Percentiles rank a stretch among this genome's conserved stretches.
Conservation (phyloP, 1,284 basidiomycete species). For the Cystobasidium slooffiae region DNA sequence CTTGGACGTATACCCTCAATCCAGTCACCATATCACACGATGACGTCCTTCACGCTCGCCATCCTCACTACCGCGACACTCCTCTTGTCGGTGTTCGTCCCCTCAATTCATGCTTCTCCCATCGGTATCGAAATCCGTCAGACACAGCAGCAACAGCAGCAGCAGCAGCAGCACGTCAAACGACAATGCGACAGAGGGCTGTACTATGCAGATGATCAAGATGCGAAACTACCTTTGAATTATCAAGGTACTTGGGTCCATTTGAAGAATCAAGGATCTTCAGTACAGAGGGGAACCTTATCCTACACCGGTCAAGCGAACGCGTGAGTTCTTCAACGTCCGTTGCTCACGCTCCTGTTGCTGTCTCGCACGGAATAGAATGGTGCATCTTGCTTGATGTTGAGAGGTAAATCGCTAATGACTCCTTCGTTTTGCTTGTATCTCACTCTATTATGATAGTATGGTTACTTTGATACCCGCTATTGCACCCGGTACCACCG, state of each 20-base stretch:
- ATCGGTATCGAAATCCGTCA: too few relatives aligned
- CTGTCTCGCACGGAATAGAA: too few relatives aligned
- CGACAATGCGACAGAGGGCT: background rate
- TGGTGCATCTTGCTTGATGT: too few relatives aligned
- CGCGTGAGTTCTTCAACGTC: background rate
- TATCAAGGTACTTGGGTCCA: conserved; percentile 4
- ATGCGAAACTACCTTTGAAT: conserved; percentile 4
- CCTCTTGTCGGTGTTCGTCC: too few relatives aligned
- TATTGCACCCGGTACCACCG: conserved; percentile 1
- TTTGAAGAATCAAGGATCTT: conserved; percentile 3
- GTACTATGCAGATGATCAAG: background rate
- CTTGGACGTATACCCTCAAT: too few relatives aligned
- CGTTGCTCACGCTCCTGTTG: too few relatives aligned
- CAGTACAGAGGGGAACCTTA: background rate
- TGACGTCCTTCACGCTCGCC: too few relatives aligned
- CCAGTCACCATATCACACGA: too few relatives aligned
- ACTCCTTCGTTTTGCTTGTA: background rate
- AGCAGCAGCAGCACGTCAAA: background rate
- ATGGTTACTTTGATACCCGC: background rate
- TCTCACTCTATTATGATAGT: background rate
- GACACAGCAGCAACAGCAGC: too few relatives aligned
- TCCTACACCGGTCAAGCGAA: conserved; percentile 8
- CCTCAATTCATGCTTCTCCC: too few relatives aligned
- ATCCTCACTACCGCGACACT: too few relatives aligned
- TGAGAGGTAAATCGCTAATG: too few relatives aligned